phyloP scores from a whole-genome alignment of 2,329 filamentous ascomycete species.

The Fusarium vanettenii region DNA sequence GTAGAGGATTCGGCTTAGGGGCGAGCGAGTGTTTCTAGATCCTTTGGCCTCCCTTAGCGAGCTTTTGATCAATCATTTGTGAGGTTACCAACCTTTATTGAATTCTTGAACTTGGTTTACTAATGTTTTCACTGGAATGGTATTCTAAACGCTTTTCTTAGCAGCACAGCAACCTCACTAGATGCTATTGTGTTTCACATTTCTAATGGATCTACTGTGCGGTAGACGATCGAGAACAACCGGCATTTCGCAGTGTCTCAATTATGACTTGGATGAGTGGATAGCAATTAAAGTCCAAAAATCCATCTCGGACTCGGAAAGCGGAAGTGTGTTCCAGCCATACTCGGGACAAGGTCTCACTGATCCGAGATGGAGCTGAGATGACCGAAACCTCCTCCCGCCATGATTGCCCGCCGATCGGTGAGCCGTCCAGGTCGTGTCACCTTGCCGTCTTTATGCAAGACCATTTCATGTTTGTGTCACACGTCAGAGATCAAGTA shows the following conservation, averaged over 20 bases:
- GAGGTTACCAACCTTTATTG: too few relatives aligned
- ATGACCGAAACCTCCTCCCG: background rate
- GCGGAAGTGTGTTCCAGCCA: background rate
- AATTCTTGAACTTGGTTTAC: too few relatives aligned
- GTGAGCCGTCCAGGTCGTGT: background rate
- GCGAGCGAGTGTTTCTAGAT: background rate
- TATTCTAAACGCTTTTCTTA: too few relatives aligned
- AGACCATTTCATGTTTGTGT: background rate
- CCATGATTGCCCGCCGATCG: background rate
- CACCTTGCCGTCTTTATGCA: background rate
- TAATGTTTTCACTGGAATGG: too few relatives aligned
- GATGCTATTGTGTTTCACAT: too few relatives aligned
- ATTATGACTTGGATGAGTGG: too few relatives aligned
- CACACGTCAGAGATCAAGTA: background rate
- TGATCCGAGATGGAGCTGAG: background rate
- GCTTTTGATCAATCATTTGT: too few relatives aligned
- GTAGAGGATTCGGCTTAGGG: background rate
- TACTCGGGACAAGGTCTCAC: background rate
- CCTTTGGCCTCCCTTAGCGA: too few relatives aligned
- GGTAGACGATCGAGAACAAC: too few relatives aligned
- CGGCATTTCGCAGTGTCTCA: too few relatives aligned
- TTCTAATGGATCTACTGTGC: too few relatives aligned
- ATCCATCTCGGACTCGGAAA: background rate
- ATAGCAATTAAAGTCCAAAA: background rate
- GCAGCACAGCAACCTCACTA: too few relatives aligned